Conservation (phyloP, 805 yeast genomes). For the Ogataea salicorniae region DNA sequence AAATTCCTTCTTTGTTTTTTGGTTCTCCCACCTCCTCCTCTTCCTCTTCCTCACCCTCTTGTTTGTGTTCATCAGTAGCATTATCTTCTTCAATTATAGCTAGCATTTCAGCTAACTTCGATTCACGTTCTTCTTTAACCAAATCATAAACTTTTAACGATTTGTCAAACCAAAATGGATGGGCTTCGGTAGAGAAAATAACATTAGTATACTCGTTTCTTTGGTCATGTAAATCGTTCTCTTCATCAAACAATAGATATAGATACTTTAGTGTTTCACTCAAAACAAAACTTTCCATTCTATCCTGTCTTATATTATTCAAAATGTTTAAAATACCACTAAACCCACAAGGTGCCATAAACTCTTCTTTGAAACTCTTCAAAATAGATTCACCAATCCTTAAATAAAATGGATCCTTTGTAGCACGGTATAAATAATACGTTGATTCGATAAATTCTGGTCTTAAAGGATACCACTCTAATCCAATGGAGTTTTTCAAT, state of each 20-base stretch:
- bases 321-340: slow-evolving; percentile 68
- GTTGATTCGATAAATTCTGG: slow-evolving; percentile 93
- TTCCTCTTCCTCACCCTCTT: slow-evolving; percentile 1
- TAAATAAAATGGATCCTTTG: slow-evolving; percentile 78
- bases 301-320: slow-evolving; percentile 57
- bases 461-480: slow-evolving; percentile 90
- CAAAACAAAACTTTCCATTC: slow-evolving; percentile 89
- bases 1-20: background rate
- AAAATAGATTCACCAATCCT: slow-evolving; percentile 68
- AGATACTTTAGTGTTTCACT: slow-evolving; percentile 85
- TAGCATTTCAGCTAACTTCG: slow-evolving; percentile 8
- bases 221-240: slow-evolving; percentile 42
- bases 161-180: slow-evolving; percentile 71
- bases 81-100: background rate
- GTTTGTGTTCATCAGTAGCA: background rate
- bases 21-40: background rate
- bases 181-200: slow-evolving; percentile 85
- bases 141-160: slow-evolving; percentile 21
- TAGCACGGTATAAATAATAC: slow-evolving; percentile 76
- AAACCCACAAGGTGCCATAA: slow-evolving; percentile 69
- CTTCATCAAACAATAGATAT: slow-evolving; percentile 70
- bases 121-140: slow-evolving; percentile 20
- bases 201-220: slow-evolving; percentile 29
- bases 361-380: slow-evolving; percentile 46
- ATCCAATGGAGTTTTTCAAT: slow-evolving; percentile 37